Evolutionary conservation across 345 rosid genomes (phyloP), one percentile per base, ranked within the genome.

Genomic region (Erucastrum elatum): DNA sequence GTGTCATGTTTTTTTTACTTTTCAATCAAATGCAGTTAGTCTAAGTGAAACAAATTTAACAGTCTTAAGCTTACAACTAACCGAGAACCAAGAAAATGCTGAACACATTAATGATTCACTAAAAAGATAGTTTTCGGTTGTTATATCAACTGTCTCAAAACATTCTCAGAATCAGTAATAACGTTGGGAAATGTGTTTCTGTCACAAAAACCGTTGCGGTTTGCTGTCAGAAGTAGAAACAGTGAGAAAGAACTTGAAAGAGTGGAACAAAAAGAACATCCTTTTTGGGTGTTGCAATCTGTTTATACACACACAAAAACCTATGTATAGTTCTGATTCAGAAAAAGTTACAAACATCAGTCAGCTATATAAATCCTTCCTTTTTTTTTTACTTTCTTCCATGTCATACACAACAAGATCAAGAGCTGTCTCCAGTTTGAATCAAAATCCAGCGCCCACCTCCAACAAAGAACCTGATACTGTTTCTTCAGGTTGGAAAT

Each of bases 301-400:
- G 63, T 59, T 55, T 79, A 78, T 78, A 60, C 64, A 79, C 77
- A 78, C 13, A 49, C 12, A 64, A 69, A 65, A 79, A 67, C 61
- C 82, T 79, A 72, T 79, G 78, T 79, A 68, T 74, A 74, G 66
- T 67, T 67, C 64, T 71, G 81, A 65, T 71, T 39, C 67, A 44
- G 25, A 25, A 64, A 64, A 64, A 13, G 26, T 16, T 51, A 37
- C 39, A 16, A 72, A 59, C 25, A 60, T 60, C 58, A 73, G 77
- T 60, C 61, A 34, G 64, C 76, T 59, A 26, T 64, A 55, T 70
- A 46, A 77, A 31, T 13, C 60, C 11, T 25, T 21, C 21, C 21
- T 21, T 21, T 6, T 4, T 17, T 55, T 17, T 17, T 56, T 21
- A 26, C 34, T 60, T 26, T 26, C 64, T 59, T 59, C 33, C 64